Conservation (phyloP, 2,329 filamentous ascomycete genomes). For the Trichoderma semiorbis region DNA sequence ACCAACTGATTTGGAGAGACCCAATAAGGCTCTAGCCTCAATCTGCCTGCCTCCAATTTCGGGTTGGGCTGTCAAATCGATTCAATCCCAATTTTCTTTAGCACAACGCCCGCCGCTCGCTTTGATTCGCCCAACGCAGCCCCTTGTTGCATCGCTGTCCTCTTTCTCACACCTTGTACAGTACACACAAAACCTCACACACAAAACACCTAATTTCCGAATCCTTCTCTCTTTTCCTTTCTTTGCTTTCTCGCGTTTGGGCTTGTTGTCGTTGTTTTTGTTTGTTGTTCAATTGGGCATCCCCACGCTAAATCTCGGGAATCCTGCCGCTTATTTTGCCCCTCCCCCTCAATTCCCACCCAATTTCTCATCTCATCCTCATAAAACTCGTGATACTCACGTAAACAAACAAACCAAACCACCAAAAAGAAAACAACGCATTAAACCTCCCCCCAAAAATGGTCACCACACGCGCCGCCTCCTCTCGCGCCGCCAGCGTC, state of each 20-base stretch:
- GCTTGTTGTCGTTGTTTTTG: background rate
- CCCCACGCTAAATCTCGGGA: background rate
- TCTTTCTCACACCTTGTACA: background rate
- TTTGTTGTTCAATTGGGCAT: background rate
- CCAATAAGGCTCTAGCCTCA: background rate
- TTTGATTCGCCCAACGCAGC: background rate
- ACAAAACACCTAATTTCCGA: background rate
- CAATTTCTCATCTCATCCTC: background rate
- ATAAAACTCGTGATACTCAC: background rate
- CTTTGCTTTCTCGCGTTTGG: background rate
- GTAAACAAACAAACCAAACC: background rate
- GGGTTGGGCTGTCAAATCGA: background rate
- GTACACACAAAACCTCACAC: background rate
- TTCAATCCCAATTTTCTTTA: background rate
- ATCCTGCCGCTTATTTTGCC: background rate
- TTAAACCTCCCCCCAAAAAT: constrained; percentile 24
- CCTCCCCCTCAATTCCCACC: constrained; percentile 6
- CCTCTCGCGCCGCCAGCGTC: constrained; percentile 32
- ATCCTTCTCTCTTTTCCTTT: background rate
- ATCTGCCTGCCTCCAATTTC: background rate
- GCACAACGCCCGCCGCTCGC: background rate
- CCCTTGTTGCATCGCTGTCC: constrained; percentile 7
- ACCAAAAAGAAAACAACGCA: background rate
- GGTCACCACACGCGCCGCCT: constrained; percentile 39
- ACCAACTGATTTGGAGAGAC: background rate